These are phyloP conservation scores for Colletotrichum sp. DNA, from an alignment of 2,329 filamentous ascomycete species.

Conservation along the genomic window DNA sequence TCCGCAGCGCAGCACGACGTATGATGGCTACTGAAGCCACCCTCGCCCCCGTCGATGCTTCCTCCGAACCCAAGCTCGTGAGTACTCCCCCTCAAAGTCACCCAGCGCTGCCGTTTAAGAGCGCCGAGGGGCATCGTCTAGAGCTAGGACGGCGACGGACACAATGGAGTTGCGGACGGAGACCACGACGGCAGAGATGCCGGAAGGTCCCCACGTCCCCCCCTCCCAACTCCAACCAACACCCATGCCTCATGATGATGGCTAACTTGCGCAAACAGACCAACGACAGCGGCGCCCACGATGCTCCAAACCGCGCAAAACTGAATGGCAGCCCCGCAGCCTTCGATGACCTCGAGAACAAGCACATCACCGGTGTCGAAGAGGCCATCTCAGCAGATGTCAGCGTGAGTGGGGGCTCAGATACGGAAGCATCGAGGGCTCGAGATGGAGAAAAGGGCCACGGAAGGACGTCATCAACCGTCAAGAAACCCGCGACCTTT, in stretches of 20 bases:
- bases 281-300: slow-evolving; percentile 43
- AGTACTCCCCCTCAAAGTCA: slow-evolving; percentile 28
- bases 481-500: slow-evolving; percentile 80
- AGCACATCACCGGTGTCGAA: slow-evolving; percentile 62
- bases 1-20: slow-evolving; percentile 41
- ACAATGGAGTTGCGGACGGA: neutral
- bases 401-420: slow-evolving; percentile 76
- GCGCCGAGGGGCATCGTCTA: neutral
- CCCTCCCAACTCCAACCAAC: neutral
- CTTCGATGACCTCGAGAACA: slow-evolving; percentile 59
- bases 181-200: neutral
- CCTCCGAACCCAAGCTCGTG: slow-evolving; percentile 51
- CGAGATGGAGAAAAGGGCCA: slow-evolving; percentile 64
- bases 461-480: slow-evolving; percentile 59
- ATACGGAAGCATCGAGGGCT: slow-evolving; percentile 74
- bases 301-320: slow-evolving; percentile 48
- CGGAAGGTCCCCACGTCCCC: neutral
- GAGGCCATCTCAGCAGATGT: slow-evolving; percentile 68
- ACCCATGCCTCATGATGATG: neutral
- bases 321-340: slow-evolving; percentile 54
- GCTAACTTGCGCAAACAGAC: slow-evolving; percentile 35
- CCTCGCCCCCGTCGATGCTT: slow-evolving; percentile 58
- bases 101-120: neutral
- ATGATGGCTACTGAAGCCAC: slow-evolving; percentile 70
- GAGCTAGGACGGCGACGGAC: neutral